phyloP scores from a whole-genome alignment of 2,329 filamentous ascomycete genomes.

The Onygenales sp. region DNA sequence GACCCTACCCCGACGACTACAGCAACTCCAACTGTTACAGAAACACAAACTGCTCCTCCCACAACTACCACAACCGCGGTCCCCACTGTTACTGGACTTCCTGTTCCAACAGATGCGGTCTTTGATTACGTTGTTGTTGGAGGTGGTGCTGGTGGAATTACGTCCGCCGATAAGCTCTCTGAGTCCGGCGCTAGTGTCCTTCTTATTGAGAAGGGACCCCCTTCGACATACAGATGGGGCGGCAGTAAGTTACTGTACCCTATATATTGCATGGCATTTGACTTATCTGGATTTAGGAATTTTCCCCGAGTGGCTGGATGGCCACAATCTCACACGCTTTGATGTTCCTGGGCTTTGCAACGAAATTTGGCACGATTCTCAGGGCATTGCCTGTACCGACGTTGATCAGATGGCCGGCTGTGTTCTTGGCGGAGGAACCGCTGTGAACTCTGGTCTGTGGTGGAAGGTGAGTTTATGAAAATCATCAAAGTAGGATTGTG shows the following conservation, averaged over 20 bases:
- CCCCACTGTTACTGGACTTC: conserved; percentile 13
- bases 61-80: not conserved
- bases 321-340: conserved; percentile 57
- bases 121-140: conserved; percentile 39
- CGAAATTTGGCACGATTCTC: conserved; percentile 56
- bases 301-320: conserved; percentile 52
- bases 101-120: conserved; percentile 8
- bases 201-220: conserved; percentile 51
- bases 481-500: not conserved
- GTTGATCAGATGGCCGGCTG: conserved; percentile 66
- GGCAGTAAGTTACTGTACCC: conserved; percentile 31
- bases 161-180: conserved; percentile 50
- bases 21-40: conserved; percentile 17
- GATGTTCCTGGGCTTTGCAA: conserved; percentile 64
- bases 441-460: conserved; percentile 60
- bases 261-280: conserved; percentile 2
- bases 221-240: conserved; percentile 56
- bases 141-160: conserved; percentile 42
- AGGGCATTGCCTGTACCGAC: conserved; percentile 57
- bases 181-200: conserved; percentile 57
- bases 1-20: conserved; percentile 16
- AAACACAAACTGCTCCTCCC: conserved; percentile 18
- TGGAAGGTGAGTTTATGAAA: conserved; percentile 43
- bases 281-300: conserved; percentile 32
- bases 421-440: conserved; percentile 57